phyloP scores from a whole-genome alignment of 2,329 filamentous ascomycete genomes.

The Penicillium expansum region DNA sequence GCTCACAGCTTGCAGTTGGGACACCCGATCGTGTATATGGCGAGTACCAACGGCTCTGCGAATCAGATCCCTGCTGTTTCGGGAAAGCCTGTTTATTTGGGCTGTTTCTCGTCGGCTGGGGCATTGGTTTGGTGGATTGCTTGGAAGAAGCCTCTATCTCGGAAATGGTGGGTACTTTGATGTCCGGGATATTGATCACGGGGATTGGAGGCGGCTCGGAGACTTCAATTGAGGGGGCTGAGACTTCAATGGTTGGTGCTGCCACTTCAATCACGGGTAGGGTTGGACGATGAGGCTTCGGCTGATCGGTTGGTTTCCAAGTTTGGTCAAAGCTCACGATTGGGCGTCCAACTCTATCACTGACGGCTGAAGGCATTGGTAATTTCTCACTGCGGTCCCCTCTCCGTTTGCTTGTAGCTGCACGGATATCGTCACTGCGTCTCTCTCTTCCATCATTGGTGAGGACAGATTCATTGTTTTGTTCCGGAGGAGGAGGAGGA shows the following conservation, averaged over 20 bases:
- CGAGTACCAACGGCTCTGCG: constrained; percentile 36
- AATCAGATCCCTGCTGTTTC: constrained; percentile 39
- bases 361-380: constrained; percentile 85
- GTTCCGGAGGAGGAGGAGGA: constrained; percentile 33
- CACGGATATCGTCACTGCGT: constrained; percentile 79
- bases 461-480: constrained; percentile 45
- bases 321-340: constrained; percentile 95
- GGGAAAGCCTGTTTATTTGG: constrained; percentile 28
- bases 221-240: constrained; percentile 44
- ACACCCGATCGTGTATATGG: constrained; percentile 48
- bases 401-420: constrained; percentile 84
- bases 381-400: constrained; percentile 83
- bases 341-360: constrained; percentile 81
- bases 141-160: constrained; percentile 29
- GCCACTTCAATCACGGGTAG: constrained; percentile 54
- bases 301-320: constrained; percentile 62
- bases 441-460: constrained; percentile 80
- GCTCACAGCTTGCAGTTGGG: constrained; percentile 73
- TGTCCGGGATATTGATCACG: constrained; percentile 53
- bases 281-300: constrained; percentile 22
- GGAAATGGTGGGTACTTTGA: constrained; percentile 40
- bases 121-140: constrained; percentile 15
- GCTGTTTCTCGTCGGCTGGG: constrained; percentile 14
- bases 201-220: constrained; percentile 42
- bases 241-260: constrained; percentile 29